Conservation (phyloP, 768 basidiomycete species). For the Serendipita sp. region DNA sequence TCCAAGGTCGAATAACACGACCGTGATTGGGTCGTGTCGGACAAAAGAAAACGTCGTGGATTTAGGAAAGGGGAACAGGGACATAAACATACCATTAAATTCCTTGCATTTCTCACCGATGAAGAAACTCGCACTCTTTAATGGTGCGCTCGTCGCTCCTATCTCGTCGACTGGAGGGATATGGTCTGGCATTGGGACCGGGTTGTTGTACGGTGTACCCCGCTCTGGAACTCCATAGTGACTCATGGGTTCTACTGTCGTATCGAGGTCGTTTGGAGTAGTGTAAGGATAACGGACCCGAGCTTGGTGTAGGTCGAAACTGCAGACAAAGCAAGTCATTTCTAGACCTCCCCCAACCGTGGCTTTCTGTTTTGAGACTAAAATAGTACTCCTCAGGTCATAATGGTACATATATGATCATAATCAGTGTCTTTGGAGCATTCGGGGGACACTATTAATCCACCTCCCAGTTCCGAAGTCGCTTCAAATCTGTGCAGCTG, state of each 20-base stretch:
- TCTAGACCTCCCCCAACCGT: too few species aligned
- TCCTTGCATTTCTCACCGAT: constrained; percentile 92
- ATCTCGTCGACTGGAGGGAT: constrained; percentile 76
- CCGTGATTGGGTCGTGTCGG: neutral
- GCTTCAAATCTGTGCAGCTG: neutral
- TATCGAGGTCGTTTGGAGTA: neutral
- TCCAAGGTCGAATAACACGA: neutral
- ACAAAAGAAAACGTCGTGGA: neutral
- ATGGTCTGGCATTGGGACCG: constrained; percentile 46
- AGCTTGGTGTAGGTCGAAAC: neutral
- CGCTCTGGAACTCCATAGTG: constrained; percentile 3
- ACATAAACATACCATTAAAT: constrained; percentile 65
- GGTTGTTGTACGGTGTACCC: constrained; percentile 36
- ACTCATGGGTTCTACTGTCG: neutral
- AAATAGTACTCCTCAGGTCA: neutral
- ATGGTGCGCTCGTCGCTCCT: constrained; percentile 76
- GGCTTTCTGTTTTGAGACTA: too few species aligned
- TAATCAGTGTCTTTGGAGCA: neutral
- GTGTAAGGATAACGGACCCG: neutral
- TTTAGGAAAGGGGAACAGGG: neutral
- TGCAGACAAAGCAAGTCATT: neutral
- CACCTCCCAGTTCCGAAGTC: neutral
- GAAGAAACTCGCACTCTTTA: constrained; percentile 96
- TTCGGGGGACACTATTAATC: neutral
- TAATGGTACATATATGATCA: neutral